These are phyloP conservation scores for Daedaleopsis nitida DNA, from an alignment of 768 basidiomycete genomes.

Conservation along the genomic window DNA sequence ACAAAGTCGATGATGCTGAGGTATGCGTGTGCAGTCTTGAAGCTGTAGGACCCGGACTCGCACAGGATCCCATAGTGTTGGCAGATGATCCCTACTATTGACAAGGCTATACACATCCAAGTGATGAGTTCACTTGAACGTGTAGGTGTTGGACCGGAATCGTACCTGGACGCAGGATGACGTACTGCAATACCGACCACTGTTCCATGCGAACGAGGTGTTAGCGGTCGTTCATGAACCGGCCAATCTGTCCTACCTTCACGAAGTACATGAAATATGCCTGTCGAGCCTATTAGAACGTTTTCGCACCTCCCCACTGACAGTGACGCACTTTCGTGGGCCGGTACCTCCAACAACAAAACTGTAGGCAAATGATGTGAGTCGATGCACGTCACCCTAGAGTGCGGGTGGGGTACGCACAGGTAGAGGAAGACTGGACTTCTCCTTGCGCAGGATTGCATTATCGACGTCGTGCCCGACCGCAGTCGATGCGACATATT, in stretches of 20 bases:
- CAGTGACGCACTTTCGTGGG: slow-evolving; percentile 64
- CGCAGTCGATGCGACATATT: slow-evolving; percentile 78
- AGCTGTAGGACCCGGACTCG: slow-evolving; percentile 56
- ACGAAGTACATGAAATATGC: slow-evolving; percentile 89
- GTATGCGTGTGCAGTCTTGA: slow-evolving; percentile 68
- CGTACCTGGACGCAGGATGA: slow-evolving; percentile 65
- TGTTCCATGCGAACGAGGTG: slow-evolving; percentile 29
- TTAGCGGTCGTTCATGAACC: neutral
- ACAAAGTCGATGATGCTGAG: slow-evolving; percentile 74
- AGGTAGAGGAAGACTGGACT: slow-evolving; percentile 69
- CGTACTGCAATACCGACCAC: slow-evolving; percentile 91
- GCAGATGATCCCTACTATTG: slow-evolving; percentile 80
- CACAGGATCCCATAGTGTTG: slow-evolving; percentile 72
- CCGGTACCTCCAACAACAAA: slow-evolving; percentile 81
- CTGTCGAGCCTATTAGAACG: slow-evolving; percentile 33
- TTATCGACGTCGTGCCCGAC: slow-evolving; percentile 60
- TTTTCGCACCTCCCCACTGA: neutral
- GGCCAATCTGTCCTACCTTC: slow-evolving; percentile 52
- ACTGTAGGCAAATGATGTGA: slow-evolving; percentile 40
- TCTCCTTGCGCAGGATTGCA: slow-evolving; percentile 81
- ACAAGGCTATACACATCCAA: slow-evolving; percentile 42
- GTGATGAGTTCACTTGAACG: neutral
- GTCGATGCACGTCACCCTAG: neutral
- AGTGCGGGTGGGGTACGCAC: slow-evolving; percentile 34
- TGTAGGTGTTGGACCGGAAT: neutral